Base-by-base conservation (phyloP, 371 early-diverging fungal genomes). In the Zychaea mexicana region DNA sequence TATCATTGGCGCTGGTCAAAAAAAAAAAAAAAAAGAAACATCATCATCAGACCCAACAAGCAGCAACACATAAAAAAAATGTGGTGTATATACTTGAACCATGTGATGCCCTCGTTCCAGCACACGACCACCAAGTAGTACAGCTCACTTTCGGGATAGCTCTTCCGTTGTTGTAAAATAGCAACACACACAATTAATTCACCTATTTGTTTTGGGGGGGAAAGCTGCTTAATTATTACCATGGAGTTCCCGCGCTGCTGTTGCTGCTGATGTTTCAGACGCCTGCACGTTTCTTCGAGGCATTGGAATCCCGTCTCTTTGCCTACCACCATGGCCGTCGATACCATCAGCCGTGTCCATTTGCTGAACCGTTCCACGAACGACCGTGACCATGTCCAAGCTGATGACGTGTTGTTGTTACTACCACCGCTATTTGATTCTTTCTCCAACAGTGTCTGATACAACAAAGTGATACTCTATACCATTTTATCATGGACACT, bases 31-130 rank as follows among this genome's bases (percentile, higher is more conserved):
- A 21, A 49, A 49, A 22, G 12, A 49, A 49, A 49, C n/a, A n/a
- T n/a, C n/a, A n/a, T 49, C 49, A 49, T 49, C 49, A 49, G 49
- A 49, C 49, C 24, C 3, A 22, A 13, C n/a, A 15, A 42, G 3
- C 42, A 13, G n/a, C n/a, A 4, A 22, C 1, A 19, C 49, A 19
- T 24, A 49, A 49, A 49, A 6, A 49, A 49, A 47, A 47, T 22
- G 45, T 17, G 7, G 5, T 19, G 4, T 45, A 24, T 32, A 60
- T 54, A 65, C 66, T 57, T 26, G 60, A 65, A 60, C 45, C 61
- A 52, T 65, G 60, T 54, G 47, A 65, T 46, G 22, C 60, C 66
- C 52, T 65, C 66, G 27, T 65, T 65, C 66, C 66, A 65, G 13
- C 60, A 45, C 24, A 60, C 46, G 19, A 60, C 66, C 19, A 60